Evolutionary conservation across 2,329 filamentous ascomycete species (phyloP).

Genomic region (Colletotrichum chrysophilum): DNA sequence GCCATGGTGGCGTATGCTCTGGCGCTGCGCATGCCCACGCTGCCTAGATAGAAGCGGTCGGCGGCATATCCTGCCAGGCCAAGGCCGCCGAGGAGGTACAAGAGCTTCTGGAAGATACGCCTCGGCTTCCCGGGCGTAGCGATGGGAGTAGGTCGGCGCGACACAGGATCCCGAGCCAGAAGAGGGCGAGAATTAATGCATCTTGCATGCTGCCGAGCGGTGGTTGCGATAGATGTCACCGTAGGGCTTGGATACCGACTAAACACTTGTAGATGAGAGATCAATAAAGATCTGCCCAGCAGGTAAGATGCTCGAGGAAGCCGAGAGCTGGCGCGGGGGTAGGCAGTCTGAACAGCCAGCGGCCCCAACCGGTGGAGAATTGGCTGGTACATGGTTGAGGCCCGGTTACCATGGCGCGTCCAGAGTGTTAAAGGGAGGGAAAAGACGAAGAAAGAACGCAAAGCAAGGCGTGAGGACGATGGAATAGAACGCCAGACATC

Average conservation of each 20-base stretch:
- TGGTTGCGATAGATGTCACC: not conserved
- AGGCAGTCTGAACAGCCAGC: not conserved
- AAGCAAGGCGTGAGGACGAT: not conserved
- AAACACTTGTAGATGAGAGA: not conserved
- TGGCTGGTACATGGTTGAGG: not conserved
- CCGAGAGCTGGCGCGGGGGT: not conserved
- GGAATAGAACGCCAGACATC: not conserved
- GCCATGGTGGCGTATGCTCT: constrained; percentile 8
- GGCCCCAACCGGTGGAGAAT: not conserved
- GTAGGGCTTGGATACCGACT: not conserved
- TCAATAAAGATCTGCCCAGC: too few species aligned
- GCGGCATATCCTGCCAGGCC: not conserved
- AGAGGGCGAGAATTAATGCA: not conserved
- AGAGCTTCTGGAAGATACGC: not conserved
- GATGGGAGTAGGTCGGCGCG: not conserved
- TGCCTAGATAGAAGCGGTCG: constrained; percentile 22
- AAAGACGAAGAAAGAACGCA: not conserved
- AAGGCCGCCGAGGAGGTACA: not conserved
- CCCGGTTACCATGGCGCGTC: not conserved
- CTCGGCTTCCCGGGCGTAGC: not conserved
- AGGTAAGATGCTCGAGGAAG: not conserved
- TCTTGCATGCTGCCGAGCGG: not conserved
- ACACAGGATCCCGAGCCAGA: not conserved
- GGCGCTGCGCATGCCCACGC: constrained; percentile 8
- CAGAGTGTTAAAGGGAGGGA: not conserved